Conservation (phyloP, 1,139 yeast genomes). For the Geotrichum armillariae region DNA sequence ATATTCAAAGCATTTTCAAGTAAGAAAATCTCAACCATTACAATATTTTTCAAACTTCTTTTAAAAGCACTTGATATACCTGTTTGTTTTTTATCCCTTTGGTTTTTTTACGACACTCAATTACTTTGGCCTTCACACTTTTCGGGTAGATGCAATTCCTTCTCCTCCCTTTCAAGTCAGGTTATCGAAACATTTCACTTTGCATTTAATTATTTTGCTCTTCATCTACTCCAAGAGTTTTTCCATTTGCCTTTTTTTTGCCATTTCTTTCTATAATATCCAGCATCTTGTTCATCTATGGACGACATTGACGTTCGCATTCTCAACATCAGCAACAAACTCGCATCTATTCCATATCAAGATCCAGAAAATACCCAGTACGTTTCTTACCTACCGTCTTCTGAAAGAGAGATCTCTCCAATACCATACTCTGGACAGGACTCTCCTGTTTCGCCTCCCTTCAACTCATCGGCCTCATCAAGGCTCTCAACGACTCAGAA, state of each 20-base stretch:
- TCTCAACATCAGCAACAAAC: constrained; percentile 18
- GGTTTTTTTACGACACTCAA: too few relatives aligned
- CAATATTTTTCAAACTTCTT: too few relatives aligned
- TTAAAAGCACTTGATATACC: too few relatives aligned
- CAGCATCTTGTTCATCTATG: constrained; percentile 12
- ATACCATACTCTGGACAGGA: constrained; percentile 16
- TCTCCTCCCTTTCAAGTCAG: too few relatives aligned
- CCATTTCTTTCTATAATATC: too few relatives aligned
- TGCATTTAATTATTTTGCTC: too few relatives aligned
- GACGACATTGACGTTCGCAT: constrained; percentile 23
- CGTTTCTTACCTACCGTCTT: constrained; percentile 20
- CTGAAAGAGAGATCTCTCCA: constrained; percentile 20
- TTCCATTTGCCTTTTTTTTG: too few relatives aligned
- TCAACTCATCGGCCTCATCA: constrained; percentile 4
- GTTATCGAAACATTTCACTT: too few relatives aligned
- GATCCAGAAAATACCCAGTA: constrained; percentile 22
- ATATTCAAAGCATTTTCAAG: not conserved
- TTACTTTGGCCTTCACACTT: too few relatives aligned
- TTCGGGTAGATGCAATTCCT: too few relatives aligned
- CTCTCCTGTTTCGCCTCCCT: constrained; percentile 14
- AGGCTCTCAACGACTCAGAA: not conserved
- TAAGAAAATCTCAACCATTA: not conserved
- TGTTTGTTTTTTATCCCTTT: too few relatives aligned
- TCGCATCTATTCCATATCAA: constrained; percentile 19
- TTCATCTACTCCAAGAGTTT: too few relatives aligned